Evolutionary conservation across 225 moss, liverwort and hornwort genomes (phyloP).

Genomic region (Bryum argenteum): DNA sequence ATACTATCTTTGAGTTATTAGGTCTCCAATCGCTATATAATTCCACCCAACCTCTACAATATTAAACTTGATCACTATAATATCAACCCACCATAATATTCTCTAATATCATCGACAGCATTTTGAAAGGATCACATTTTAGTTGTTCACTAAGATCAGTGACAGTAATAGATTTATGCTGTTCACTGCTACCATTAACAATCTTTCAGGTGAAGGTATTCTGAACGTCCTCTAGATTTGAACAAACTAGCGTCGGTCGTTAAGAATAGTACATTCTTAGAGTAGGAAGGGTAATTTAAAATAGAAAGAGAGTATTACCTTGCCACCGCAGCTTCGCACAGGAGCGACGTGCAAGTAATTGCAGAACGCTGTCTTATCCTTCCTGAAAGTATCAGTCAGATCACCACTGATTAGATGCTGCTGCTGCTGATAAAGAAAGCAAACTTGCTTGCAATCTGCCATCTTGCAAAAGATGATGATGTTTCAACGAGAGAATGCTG

Average conservation of each 20-base stretch:
- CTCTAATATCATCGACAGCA: too few species aligned
- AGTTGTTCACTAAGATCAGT: too few species aligned
- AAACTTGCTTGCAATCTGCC: not conserved
- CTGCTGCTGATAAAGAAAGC: constrained; percentile 2
- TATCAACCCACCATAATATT: too few species aligned
- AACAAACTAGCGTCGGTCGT: not conserved
- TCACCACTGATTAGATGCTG: constrained; percentile 18
- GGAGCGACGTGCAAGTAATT: constrained; percentile 76
- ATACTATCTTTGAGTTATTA: too few species aligned
- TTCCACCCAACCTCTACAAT: too few species aligned
- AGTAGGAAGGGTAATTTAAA: not conserved
- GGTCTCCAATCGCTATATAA: too few species aligned
- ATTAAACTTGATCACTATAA: too few species aligned
- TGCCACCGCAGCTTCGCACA: constrained; percentile 67
- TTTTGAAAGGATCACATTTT: too few species aligned
- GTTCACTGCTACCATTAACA: too few species aligned
- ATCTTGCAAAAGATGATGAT: not conserved
- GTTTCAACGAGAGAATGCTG: not conserved
- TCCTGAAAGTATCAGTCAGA: constrained; percentile 46
- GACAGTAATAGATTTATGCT: too few species aligned
- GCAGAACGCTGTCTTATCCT: constrained; percentile 75
- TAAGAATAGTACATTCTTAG: not conserved
- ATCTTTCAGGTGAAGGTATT: too few species aligned
- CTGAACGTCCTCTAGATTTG: too few species aligned
- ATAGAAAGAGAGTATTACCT: constrained; percentile 49